Conservation (phyloP, 2,329 filamentous ascomycete species). For the Aspergillus oerlinghausenensis region DNA sequence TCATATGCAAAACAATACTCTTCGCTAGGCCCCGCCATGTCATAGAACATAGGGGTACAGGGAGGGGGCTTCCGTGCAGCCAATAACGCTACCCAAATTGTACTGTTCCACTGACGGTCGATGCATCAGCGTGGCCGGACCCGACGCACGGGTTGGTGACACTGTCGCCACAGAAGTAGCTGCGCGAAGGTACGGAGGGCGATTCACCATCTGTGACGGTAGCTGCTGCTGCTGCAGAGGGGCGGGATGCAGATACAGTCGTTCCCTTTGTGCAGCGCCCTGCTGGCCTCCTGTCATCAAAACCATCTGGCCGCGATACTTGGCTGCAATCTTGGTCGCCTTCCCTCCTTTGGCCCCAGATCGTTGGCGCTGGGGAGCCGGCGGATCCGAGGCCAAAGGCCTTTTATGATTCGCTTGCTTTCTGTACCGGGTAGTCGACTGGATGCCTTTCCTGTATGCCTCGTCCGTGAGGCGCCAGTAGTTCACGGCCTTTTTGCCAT, state of each 20-base stretch:
- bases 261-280: constrained; percentile 22
- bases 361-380: constrained; percentile 36
- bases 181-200: constrained; percentile 10
- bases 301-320: constrained; percentile 20
- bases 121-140: constrained; percentile 11
- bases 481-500: constrained; percentile 57
- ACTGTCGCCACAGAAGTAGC: constrained; percentile 5
- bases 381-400: constrained; percentile 31
- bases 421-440: constrained; percentile 79
- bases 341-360: constrained; percentile 41
- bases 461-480: constrained; percentile 73
- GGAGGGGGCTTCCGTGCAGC: constrained; percentile 23
- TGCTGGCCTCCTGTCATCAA: constrained; percentile 4
- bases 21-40: constrained; percentile 16
- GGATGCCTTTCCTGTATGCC: constrained; percentile 64
- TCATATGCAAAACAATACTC: constrained; percentile 17
- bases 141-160: constrained; percentile 11
- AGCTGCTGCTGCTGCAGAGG: constrained; percentile 7
- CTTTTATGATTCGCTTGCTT: constrained; percentile 45
- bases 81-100: constrained; percentile 23
- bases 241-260: constrained; percentile 11
- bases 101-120: constrained; percentile 15
- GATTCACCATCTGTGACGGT: constrained; percentile 9
- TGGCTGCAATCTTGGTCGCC: constrained; percentile 34
- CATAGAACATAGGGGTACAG: constrained; percentile 24